Evolutionary conservation across 2,329 filamentous ascomycete genomes (phyloP).

Genomic region (Nigrograna mackinnonii): DNA sequence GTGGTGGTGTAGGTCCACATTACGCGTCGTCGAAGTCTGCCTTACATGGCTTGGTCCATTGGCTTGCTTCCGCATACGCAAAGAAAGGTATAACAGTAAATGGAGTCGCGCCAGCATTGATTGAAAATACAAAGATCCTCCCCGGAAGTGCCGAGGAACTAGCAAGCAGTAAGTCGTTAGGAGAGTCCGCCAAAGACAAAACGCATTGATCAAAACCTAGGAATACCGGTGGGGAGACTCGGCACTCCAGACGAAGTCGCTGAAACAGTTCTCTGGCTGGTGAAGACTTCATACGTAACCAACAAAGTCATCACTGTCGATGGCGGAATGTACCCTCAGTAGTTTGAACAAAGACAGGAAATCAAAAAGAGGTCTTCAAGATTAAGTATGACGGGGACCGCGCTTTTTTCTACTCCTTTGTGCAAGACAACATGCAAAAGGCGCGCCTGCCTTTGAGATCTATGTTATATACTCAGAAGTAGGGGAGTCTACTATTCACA

Average conservation of each 20-base stretch:
- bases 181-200: slow-evolving; percentile 1
- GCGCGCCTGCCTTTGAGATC: too few relatives aligned
- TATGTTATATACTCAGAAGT: too few relatives aligned
- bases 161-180: slow-evolving; percentile 30
- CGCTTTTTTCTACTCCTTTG: too few relatives aligned
- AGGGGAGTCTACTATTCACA: too few relatives aligned
- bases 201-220: slow-evolving; percentile 17
- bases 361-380: too few relatives aligned
- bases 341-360: too few relatives aligned
- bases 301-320: slow-evolving; percentile 43
- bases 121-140: slow-evolving; percentile 51
- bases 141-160: slow-evolving; percentile 38
- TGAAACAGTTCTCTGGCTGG: slow-evolving; percentile 52
- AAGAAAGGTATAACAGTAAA: slow-evolving; percentile 53
- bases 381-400: too few relatives aligned
- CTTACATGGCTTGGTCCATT: slow-evolving; percentile 52
- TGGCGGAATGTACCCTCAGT: slow-evolving; percentile 26
- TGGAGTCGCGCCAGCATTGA: slow-evolving; percentile 52
- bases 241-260: slow-evolving; percentile 52
- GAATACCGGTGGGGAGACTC: slow-evolving; percentile 49
- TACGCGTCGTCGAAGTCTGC: slow-evolving; percentile 48
- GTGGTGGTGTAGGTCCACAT: slow-evolving; percentile 46
- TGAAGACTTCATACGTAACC: slow-evolving; percentile 51
- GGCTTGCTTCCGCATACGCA: slow-evolving; percentile 47
- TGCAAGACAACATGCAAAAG: too few relatives aligned